Base-by-base conservation (phyloP, 345 rosid genomes). In the Punica granatum region DNA sequence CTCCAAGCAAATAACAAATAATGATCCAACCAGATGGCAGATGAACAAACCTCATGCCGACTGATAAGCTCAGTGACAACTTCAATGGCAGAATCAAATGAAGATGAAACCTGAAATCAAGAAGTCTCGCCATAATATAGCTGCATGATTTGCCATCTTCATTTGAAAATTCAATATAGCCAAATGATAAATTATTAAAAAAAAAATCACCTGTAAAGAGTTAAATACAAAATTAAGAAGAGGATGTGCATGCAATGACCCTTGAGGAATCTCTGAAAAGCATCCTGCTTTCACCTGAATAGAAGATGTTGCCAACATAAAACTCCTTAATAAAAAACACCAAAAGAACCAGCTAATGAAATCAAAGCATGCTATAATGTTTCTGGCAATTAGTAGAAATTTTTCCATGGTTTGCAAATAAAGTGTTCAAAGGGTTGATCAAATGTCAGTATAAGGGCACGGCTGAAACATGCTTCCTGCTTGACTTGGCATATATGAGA, bases 231-330 rank as follows among this genome's bases (percentile, higher is more conserved):
- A 88, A 81, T 79, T 84, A 69, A 90, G 89, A 81, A 92, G 90
- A 11, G 98, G 97, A 76, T 90, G 92, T 46, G 90, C 81, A 53
- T 91, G 72, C 74, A 85, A 72, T 63, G 96, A 87, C 69, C 80
- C 82, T 73, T 78, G 83, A 15, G 93, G 84, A 79, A 88, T 88
- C 86, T 90, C 96, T 43, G 92, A 87, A 81, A 92, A 90, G 84
- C 98, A 90, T 79, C 96, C 97, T 71, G 86, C 96, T 77, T 92
- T 90, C 71, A 92, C 93, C 98, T 92, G 72, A 72, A 78, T 7
- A 43, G 26, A 72, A 68, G 51, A 73, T 66, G 44, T 23, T 31
- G n/a, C 65, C 65, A 66, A 42, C 70, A 72, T 41, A 65, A 65
- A 65, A 58, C 31, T 19, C 23, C 42, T n/a, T n/a, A 56, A 18